phyloP scores from a whole-genome alignment of 2,329 filamentous ascomycete genomes.

The Fusarium dlaminii region DNA sequence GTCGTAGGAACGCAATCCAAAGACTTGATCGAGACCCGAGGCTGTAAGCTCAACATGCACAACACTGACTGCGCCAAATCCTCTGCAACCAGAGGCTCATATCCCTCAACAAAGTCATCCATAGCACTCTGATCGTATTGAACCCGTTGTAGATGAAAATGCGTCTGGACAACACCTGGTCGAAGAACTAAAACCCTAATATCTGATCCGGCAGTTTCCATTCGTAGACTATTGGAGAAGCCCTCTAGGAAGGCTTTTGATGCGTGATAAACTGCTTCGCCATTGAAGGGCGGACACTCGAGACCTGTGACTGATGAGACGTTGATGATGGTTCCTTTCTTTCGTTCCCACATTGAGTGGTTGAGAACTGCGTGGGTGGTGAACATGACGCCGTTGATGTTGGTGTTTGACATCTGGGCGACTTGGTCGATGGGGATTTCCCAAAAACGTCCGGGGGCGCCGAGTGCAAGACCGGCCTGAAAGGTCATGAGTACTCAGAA shows the following conservation, averaged over 20 bases:
- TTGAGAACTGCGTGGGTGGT: constrained; percentile 47
- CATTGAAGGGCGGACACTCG: constrained; percentile 1
- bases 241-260: constrained; percentile 14
- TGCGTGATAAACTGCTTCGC: constrained; percentile 20
- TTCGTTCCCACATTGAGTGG: constrained; percentile 5
- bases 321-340: constrained; percentile 18
- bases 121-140: constrained; percentile 5
- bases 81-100: constrained; percentile 7
- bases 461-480: constrained; percentile 19
- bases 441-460: constrained; percentile 7
- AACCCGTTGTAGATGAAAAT: constrained; percentile 25
- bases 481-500: rapidly evolving
- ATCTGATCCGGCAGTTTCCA: constrained; percentile 5
- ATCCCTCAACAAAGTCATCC: constrained; percentile 16
- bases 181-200: constrained; percentile 18
- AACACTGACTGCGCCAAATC: constrained; percentile 13
- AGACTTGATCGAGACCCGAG: constrained; percentile 17
- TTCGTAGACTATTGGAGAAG: constrained; percentile 5
- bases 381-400: constrained; percentile 48
- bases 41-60: constrained; percentile 21
- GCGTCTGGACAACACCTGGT: constrained; percentile 14
- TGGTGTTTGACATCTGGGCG: constrained; percentile 9
- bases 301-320: constrained; percentile 16
- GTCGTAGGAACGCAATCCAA: constrained; percentile 22
- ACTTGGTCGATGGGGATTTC: constrained; percentile 8